Evolutionary conservation across 2,329 filamentous ascomycete species (phyloP), one percentile per base, ranked within the genome.

Genomic region (Aspergillus novofumigatus): DNA sequence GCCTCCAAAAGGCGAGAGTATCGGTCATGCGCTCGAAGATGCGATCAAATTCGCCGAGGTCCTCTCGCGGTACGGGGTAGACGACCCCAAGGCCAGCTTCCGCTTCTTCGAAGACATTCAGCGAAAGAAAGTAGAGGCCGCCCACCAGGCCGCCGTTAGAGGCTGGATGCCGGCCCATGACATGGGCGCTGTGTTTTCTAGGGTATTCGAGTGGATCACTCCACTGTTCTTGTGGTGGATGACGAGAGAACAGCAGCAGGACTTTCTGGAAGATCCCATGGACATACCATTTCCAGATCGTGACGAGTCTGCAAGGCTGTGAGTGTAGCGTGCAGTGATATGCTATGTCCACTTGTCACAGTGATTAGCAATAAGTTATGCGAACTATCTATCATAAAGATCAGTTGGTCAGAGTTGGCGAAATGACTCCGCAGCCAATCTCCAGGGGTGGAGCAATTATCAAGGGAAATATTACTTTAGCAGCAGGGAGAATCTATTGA

Each of bases 401-500:
- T 3, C 32, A 35, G 4, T 29, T 17, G 41, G 9, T 9, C 11
- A 26, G n/a, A 32, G 26, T 21, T 14, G 29, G 26, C 21, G 21
- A 29, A 48, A 45, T 51, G 29, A n/a, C 11, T 28, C 21, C 14
- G 29, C 21, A 44, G 17, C 45, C 32, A 48, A 7, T 32, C 47
- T 47, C 25, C 38, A 53, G 45, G 49, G 44, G 5, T 23, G 44
- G 28, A 9, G 21, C 47, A n/a, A 32, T 35, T 21, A 21, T 53
- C 41, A 52, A 60, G 51, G 44, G 51, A 48, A 47, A 52, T 51
- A 59, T 59, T 53, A 28, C 45, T 29, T 51, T 53, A 56, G 42
- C 49, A 47, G 51, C 38, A 26, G 59, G 56, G 51, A 53, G 41
- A 26, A 20, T 57, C 53, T 59, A 60, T 60, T 51, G 53, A 56